Base-by-base conservation (phyloP, 164 flowering plant genomes). In the Liriodendron chinense region DNA sequence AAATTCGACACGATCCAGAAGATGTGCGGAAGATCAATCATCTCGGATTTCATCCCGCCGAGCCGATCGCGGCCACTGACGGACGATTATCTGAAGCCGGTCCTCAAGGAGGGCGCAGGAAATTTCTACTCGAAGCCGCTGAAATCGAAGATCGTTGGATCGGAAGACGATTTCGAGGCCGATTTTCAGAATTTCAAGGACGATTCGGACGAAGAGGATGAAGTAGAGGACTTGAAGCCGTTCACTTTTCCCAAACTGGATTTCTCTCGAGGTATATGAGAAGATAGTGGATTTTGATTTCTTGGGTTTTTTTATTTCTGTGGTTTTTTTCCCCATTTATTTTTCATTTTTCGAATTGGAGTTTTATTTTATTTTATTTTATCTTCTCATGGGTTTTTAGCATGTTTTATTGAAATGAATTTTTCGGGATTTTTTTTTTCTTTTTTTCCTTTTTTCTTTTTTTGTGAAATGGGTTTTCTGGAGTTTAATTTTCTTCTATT, bases 21-120 rank as follows among this genome's bases (percentile, higher is more conserved):
- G 75, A 95, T 95, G 98, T 95, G 98, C 85, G 97, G 98, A 24
- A 98, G 99, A 73, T 94, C 96, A 61, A 89, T 95, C 66, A 91
- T 95, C 61, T 93, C 98, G 80, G 96, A 84, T 69, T 86, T 88
- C 80, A 87, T 91, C 10, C 84, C 93, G 71, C 67, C 90, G 69
- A 68, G 73, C 28, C 68, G 84, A 43, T 72, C 89, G 1, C 80
- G 87, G 66, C 82, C 86, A 43, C 77, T 84, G 70, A 82, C 90
- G 1, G 85, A 85, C 23, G 93, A 89, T 18, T 71, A 72, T 53
- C 81, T 87, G 7, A 89, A 93, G 92, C 84, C 90, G 9, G 81
- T 78, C 63, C 81, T 80, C 72, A 83, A 76, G 81, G 85, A 85
- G 64, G 73, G 68, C 21, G 77, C 76, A 1, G 73, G 62, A 71